Base-by-base conservation (phyloP, 495 filamentous ascomycete species). In the Penicillium manginii region DNA sequence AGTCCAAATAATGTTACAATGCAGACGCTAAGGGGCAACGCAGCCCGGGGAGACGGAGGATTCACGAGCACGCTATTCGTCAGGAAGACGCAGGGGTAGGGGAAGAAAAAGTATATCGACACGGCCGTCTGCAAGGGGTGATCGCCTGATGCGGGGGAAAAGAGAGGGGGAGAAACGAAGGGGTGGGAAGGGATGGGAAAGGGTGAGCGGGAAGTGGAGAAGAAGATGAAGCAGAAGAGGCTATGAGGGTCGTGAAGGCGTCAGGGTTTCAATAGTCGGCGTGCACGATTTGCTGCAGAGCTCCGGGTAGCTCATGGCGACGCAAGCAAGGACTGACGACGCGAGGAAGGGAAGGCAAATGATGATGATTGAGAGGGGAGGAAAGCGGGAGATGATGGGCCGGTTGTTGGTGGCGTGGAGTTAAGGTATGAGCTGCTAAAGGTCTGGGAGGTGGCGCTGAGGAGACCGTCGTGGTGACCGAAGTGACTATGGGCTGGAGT, bases 381-480 rank as follows among this genome's bases (percentile, higher is more conserved):
- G 45, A 75, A 77, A 21, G 71, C 63, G 17, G 77, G 77, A 9
- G 77, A 79, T 9, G 77, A 72, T 29, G 77, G 77, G 1, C 71
- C 68, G 0, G 76, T 78, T 40, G 63, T 65, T 0, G 74, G 70
- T 5, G 77, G 74, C 3, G 75, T 74, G 5, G 66, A 61, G 32
- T 58, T 72, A 18, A 76, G 63, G 37, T 73, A 73, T 2, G 69
- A 61, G 46, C 63, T 65, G 21, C 67, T 48, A 52, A 72, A 75
- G 32, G 65, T 65, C 46, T 75, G 73, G 3, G 66, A 74, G 18
- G 66, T 67, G 17, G 66, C 60, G 31, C 66, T 71, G 31, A 61
- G 63, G 33, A 69, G 57, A 35, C 50, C 18, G 19, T 75, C 73
- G 31, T 69, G 55, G 26, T 67, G 45, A 9, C 19, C 19, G 21